These are phyloP conservation scores for Triangularia verruculosa DNA, from an alignment of 2,329 filamentous ascomycete species.

Conservation along the genomic window DNA sequence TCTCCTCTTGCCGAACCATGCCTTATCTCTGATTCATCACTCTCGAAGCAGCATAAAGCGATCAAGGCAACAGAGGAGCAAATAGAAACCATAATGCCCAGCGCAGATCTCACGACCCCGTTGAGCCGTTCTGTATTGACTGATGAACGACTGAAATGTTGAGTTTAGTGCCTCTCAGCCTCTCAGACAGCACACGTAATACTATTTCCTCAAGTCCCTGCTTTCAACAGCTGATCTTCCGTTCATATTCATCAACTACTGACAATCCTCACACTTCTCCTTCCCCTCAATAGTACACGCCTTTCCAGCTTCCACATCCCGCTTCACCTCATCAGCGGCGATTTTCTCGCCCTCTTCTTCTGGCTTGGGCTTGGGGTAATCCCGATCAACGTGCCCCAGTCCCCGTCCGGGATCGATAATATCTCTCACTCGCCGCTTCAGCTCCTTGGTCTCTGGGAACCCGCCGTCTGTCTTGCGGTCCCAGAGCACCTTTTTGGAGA, in stretches of 20 bases:
- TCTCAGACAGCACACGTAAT: too few relatives aligned
- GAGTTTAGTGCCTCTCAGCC: too few relatives aligned
- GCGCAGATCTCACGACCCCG: too few relatives aligned
- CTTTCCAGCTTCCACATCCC: neutral
- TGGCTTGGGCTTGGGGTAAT: conserved; percentile 31
- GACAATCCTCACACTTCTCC: conserved; percentile 37
- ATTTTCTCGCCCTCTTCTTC: neutral
- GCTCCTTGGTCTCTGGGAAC: conserved; percentile 89
- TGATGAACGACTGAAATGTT: too few relatives aligned
- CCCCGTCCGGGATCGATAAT: conserved; percentile 74
- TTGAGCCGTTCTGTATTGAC: too few relatives aligned
- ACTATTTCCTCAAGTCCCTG: too few relatives aligned
- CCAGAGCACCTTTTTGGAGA: conserved; percentile 60
- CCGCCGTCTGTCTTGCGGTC: conserved; percentile 83
- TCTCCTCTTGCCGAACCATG: too few relatives aligned
- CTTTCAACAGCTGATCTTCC: too few relatives aligned
- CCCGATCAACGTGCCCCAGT: conserved; percentile 76
- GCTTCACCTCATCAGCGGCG: conserved; percentile 6
- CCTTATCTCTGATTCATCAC: too few relatives aligned
- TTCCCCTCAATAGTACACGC: neutral
- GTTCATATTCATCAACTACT: conserved; percentile 29
- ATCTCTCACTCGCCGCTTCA: conserved; percentile 82
- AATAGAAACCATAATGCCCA: too few relatives aligned
- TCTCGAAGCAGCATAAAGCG: too few relatives aligned
- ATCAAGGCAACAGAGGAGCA: too few relatives aligned